Conservation (phyloP, 2,329 filamentous ascomycete genomes). For the Daldinia eschscholtzii region DNA sequence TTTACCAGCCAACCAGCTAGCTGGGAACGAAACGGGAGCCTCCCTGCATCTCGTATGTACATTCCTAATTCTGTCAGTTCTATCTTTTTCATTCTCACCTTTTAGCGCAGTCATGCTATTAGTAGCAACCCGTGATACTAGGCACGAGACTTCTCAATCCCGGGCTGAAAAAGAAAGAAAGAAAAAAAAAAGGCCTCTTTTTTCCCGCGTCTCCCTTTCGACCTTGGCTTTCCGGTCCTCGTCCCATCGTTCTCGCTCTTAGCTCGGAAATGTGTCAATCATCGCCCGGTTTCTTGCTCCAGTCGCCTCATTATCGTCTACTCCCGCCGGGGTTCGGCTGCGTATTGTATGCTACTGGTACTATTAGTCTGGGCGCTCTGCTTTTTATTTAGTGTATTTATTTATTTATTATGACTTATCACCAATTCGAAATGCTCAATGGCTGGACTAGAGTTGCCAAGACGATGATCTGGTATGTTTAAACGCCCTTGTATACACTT, state of each 20-base stretch:
- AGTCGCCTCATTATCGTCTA: constrained; percentile 29
- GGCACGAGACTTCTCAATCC: not conserved
- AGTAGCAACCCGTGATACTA: not conserved
- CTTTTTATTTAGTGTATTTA: not conserved
- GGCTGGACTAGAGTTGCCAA: constrained; percentile 16
- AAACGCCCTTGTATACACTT: not conserved
- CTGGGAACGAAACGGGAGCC: constrained; percentile 15
- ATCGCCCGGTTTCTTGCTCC: constrained; percentile 23
- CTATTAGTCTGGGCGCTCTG: constrained; percentile 24
- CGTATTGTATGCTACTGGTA: constrained; percentile 2
- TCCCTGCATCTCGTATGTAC: constrained; percentile 38
- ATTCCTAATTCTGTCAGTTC: constrained; percentile 24
- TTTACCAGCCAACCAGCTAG: not conserved
- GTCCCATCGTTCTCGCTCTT: constrained; percentile 32
- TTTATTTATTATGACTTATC: not conserved
- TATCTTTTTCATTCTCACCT: not conserved
- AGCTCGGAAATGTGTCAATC: constrained; percentile 34
- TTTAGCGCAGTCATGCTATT: not conserved
- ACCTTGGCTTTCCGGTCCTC: constrained; percentile 27
- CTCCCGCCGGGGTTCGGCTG: not conserved
- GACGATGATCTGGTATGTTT: constrained; percentile 16
- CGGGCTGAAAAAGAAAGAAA: not conserved
- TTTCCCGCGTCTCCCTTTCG: not conserved
- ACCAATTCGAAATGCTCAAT: not conserved
- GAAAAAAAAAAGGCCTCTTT: constrained; percentile 6